Base-by-base conservation (phyloP, 2,329 filamentous ascomycete species). In the Ascochyta clinopodiicola region DNA sequence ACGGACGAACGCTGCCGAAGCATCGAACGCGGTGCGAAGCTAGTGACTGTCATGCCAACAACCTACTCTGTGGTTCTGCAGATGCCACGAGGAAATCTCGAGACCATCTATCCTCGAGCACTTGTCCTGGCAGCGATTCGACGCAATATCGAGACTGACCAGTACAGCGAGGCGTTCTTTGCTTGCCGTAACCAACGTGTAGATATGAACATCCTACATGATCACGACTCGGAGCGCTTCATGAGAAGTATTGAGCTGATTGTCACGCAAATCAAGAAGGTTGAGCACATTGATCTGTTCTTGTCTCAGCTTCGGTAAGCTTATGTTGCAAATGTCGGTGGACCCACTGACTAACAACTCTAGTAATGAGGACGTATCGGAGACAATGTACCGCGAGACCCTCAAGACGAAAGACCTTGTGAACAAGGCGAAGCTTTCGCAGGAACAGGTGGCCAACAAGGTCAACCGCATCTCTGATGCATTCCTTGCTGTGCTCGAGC, bases 201-300 rank as follows among this genome's bases (percentile, higher is more conserved):
- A 0, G 95, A 99, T 70, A 93, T 98, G 89, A 99, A 99, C 70
- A 94, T 99, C 58, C 80, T 99, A 2, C 94, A 96, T 69, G 95
- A 99, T 70, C 91, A 98, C 76, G 87, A 87, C n/a, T 92, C 94
- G 0, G 82, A 87, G 34, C 90, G 96, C 63, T 97, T 99, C 71
- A 82, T 97, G 72, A 79, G 83, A 4, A 90, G 88, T 61, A 84
- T 96, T 10, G 81, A 82, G 0, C 75, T 90, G 0, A 96, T 99
- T 68, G 81, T 98, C 29, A 87, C 92, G 17, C 93, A 99, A 73
- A 82, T 99, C 36, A 87, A 88, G 64, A 92, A 91, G 60, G 81
- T 90, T 12, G 85, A 92, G 34, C 89, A 91, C 61, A 88, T 98
- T 57, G 95, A 99, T 71, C 82, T 98, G 19, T 96, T 99, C 65